Evolutionary conservation across 495 filamentous ascomycete genomes (phyloP).

Genomic region (Xylaria curta): DNA sequence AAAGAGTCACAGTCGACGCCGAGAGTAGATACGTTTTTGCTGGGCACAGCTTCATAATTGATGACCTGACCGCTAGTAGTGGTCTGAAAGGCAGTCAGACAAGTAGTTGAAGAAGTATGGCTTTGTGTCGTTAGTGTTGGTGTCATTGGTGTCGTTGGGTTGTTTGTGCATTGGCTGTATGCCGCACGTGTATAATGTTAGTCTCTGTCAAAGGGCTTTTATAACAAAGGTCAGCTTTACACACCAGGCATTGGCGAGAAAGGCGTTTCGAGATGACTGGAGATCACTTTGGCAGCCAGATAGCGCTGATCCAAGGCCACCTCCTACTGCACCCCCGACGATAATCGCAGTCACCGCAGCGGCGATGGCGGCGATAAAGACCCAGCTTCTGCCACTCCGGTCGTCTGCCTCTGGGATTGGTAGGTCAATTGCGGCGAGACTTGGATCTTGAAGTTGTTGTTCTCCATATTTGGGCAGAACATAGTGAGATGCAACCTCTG

Average conservation of each 20-base stretch:
- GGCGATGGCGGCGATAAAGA: background rate
- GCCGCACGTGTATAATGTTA: background rate
- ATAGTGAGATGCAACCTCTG: background rate
- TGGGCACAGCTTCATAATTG: background rate
- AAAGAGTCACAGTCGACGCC: constrained; percentile 2
- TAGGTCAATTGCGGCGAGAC: background rate
- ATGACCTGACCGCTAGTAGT: constrained; percentile 1
- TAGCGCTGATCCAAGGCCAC: constrained; percentile 4
- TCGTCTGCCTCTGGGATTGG: background rate
- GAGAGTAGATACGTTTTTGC: background rate
- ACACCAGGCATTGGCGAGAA: background rate
- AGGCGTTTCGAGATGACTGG: background rate
- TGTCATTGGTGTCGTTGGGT: background rate
- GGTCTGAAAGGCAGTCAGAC: background rate
- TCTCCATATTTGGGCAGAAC: background rate
- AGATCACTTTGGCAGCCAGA: background rate
- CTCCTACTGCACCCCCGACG: background rate
- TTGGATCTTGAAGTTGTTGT: background rate
- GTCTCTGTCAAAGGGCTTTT: background rate
- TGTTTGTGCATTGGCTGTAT: constrained; percentile 3
- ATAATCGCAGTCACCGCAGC: background rate
- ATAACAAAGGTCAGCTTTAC: background rate
- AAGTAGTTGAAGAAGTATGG: background rate
- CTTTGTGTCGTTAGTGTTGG: background rate
- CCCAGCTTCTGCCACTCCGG: background rate